Percentiles rank a stretch among this genome's conserved stretches.
phyloP scores from a whole-genome alignment of 306 rosid genomes.

The Begonia peltatifolia region DNA sequence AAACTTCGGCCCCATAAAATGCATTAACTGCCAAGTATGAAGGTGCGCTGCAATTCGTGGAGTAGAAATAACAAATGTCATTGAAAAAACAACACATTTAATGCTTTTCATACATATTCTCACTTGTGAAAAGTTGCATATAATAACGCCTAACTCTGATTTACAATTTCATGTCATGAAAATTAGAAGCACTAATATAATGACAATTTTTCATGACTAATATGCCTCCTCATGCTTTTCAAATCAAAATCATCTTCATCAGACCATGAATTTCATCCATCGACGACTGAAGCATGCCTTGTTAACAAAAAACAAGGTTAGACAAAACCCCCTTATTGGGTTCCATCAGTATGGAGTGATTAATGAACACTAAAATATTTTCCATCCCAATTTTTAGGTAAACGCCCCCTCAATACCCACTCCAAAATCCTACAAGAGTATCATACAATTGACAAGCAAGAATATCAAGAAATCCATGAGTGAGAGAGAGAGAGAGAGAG shows the following conservation, averaged over 20 bases:
- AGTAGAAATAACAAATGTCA: not conserved
- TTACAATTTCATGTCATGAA: not conserved
- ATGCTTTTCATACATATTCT: too few relatives aligned
- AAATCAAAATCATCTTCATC: too few relatives aligned
- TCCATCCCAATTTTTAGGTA: not conserved
- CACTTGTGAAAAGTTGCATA: too few relatives aligned
- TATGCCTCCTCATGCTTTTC: too few relatives aligned
- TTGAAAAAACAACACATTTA: not conserved
- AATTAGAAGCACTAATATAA: not conserved
- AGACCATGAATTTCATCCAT: too few relatives aligned
- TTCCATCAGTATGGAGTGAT: too few relatives aligned
- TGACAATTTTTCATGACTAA: not conserved
- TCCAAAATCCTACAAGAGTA: not conserved
- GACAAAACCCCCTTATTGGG: too few relatives aligned
- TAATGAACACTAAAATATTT: too few relatives aligned
- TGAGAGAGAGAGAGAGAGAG: constrained; percentile 7
- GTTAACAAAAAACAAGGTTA: not conserved
- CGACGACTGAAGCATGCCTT: not conserved
- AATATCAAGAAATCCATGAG: not conserved
- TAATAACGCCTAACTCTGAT: too few relatives aligned
- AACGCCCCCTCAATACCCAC: not conserved
- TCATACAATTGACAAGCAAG: constrained; percentile 1
- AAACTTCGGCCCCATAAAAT: constrained; percentile 56
- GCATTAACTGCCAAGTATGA: constrained; percentile 48
- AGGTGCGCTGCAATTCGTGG: constrained; percentile 45